A percentile compares a stretch with the other conserved stretches of the same genome.
These are phyloP conservation scores for Candida neerlandica DNA, from an alignment of 1,139 yeast genomes.

Conservation along the genomic window DNA sequence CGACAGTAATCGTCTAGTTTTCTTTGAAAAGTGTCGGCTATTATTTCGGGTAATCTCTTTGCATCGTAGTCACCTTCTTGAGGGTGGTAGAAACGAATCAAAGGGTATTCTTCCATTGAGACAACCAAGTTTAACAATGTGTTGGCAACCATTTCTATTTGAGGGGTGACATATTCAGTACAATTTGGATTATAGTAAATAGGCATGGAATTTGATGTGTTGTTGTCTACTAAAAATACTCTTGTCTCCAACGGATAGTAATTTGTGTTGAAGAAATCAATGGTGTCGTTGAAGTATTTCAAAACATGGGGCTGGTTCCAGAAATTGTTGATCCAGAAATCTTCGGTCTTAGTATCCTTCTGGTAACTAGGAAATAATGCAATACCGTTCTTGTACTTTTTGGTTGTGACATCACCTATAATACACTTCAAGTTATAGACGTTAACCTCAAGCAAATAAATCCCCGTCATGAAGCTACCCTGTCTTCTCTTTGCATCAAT, in stretches of 20 bases:
- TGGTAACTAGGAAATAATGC: slow-evolving; percentile 37
- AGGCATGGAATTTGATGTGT: slow-evolving; percentile 63
- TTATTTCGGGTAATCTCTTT: slow-evolving; percentile 64
- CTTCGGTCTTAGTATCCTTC: slow-evolving; percentile 26
- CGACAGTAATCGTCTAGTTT: slow-evolving; percentile 78
- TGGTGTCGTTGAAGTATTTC: slow-evolving; percentile 32
- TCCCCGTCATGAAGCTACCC: slow-evolving; percentile 44
- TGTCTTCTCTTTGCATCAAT: slow-evolving; percentile 39
- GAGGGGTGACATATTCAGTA: slow-evolving; percentile 58
- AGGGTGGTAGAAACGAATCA: slow-evolving; percentile 70
- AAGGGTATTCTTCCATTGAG: slow-evolving; percentile 85
- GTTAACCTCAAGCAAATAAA: slow-evolving; percentile 42
- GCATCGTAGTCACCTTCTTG: slow-evolving; percentile 54
- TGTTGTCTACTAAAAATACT: slow-evolving; percentile 40
- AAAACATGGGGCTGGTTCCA: slow-evolving; percentile 33
- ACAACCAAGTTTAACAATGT: slow-evolving; percentile 73
- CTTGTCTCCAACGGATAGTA: slow-evolving; percentile 41
- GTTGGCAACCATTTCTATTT: slow-evolving; percentile 60
- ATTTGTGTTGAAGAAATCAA: slow-evolving; percentile 29
- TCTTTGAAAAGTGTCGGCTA: slow-evolving; percentile 73
- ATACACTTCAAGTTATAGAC: slow-evolving; percentile 45
- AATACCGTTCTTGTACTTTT: slow-evolving; percentile 41
- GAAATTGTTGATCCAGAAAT: slow-evolving; percentile 32
- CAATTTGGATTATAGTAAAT: slow-evolving; percentile 73
- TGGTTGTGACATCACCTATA: slow-evolving; percentile 42